Percentiles rank a stretch among this genome's conserved stretches.
These are phyloP conservation scores for Ceratocystis diversiconidia DNA, from an alignment of 2,329 filamentous ascomycete species.

Conservation along the genomic window DNA sequence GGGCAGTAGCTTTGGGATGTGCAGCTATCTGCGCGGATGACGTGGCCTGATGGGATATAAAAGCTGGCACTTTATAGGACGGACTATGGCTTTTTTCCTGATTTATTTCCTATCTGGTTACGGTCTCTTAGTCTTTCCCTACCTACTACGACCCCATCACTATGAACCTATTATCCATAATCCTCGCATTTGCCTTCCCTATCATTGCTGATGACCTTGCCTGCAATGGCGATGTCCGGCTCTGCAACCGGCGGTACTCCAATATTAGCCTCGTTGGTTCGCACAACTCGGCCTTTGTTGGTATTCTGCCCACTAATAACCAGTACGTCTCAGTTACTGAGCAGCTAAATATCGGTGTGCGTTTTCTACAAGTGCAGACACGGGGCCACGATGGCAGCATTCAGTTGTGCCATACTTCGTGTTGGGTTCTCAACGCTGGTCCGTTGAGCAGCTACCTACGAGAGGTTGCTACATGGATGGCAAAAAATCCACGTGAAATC, in stretches of 20 bases:
- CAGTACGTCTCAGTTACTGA: slow-evolving; percentile 44
- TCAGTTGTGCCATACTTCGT: slow-evolving; percentile 51
- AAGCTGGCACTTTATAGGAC: not conserved
- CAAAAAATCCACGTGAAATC: slow-evolving; percentile 43
- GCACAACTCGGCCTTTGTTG: slow-evolving; percentile 52
- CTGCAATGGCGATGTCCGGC: slow-evolving; percentile 45
- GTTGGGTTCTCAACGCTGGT: slow-evolving; percentile 44
- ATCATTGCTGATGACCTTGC: slow-evolving; percentile 4
- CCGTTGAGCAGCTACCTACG: slow-evolving; percentile 39
- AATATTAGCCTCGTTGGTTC: slow-evolving; percentile 48
- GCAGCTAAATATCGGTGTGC: slow-evolving; percentile 47
- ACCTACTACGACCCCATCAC: not conserved
- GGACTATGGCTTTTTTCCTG: not conserved
- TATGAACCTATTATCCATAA: not conserved
- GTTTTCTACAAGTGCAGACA: slow-evolving; percentile 51
- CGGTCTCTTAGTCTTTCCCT: not conserved
- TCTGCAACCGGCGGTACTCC: slow-evolving; percentile 44
- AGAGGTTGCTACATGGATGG: slow-evolving; percentile 46
- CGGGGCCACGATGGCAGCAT: slow-evolving; percentile 39
- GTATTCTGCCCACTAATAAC: slow-evolving; percentile 39
- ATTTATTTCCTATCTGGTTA: not conserved
- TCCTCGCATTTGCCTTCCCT: not conserved
- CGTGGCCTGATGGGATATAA: not conserved
- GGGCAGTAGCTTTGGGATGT: not conserved
- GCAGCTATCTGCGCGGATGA: not conserved